Evolutionary conservation across 1,284 basidiomycete genomes (phyloP).

Genomic region (Trichosporon sp.): DNA sequence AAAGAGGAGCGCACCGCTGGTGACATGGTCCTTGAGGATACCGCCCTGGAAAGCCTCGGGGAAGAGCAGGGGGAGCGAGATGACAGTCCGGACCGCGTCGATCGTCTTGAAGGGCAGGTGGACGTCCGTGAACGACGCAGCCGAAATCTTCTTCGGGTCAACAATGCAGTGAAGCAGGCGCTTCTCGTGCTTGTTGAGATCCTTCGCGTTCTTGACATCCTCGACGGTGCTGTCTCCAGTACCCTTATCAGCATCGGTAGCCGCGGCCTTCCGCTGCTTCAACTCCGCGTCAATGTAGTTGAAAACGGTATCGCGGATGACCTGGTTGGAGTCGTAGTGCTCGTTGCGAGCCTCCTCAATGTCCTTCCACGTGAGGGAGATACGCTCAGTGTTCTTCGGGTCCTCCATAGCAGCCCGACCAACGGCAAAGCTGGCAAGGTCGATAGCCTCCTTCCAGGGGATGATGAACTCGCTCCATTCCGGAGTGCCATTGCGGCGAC

Average conservation of each 20-base stretch:
- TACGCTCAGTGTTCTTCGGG: neutral
- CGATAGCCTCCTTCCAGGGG: conserved; percentile 30
- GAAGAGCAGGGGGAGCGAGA: conserved; percentile 83
- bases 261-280: conserved; percentile 8
- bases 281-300: conserved; percentile 15
- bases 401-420: conserved; percentile 15
- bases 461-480: conserved; percentile 28
- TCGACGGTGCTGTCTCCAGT: conserved; percentile 62
- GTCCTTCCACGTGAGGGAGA: conserved; percentile 27
- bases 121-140: conserved; percentile 81
- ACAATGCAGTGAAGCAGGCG: conserved; percentile 76
- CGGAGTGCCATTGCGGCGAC: conserved; percentile 58
- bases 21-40: conserved; percentile 82
- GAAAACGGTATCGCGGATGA: neutral
- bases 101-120: conserved; percentile 79
- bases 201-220: conserved; percentile 64
- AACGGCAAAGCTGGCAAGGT: conserved; percentile 28
- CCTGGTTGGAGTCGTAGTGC: neutral
- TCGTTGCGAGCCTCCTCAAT: conserved; percentile 23
- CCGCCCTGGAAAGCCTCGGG: conserved; percentile 86
- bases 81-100: conserved; percentile 81
- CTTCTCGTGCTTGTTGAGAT: conserved; percentile 71
- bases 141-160: conserved; percentile 59
- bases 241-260: neutral
- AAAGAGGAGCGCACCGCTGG: conserved; percentile 81